Evolutionary conservation across 1,284 basidiomycete genomes (phyloP).

Genomic region (Lentinula novae-zelandiae): DNA sequence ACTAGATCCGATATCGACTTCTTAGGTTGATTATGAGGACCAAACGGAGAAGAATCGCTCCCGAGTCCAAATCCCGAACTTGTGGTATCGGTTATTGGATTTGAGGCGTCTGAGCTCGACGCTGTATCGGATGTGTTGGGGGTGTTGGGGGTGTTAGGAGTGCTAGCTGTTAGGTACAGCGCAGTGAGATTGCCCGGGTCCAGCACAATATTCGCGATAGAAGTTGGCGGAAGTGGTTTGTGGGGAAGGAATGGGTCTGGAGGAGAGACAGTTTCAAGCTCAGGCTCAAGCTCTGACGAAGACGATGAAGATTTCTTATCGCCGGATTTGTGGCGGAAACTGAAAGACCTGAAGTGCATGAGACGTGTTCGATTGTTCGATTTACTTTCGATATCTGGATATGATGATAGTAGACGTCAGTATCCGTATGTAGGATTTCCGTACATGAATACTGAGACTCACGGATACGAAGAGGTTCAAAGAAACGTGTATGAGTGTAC

Average conservation of each 20-base stretch:
- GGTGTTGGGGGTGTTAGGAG: neutral
- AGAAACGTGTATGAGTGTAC: too few species aligned
- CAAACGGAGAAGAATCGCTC: neutral
- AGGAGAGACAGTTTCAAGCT: neutral
- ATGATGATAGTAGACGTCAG: too few species aligned
- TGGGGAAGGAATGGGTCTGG: neutral
- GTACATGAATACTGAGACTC: neutral
- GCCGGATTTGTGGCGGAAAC: neutral
- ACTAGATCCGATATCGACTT: constrained; percentile 5
- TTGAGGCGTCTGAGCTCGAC: neutral
- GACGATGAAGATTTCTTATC: neutral
- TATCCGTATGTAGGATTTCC: too few species aligned
- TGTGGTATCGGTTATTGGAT: neutral
- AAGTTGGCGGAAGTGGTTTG: neutral
- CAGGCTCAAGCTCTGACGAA: neutral
- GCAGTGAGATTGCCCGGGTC: constrained; percentile 2
- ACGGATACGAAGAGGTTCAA: neutral
- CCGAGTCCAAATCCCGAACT: neutral
- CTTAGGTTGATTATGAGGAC: neutral
- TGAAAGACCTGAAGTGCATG: constrained; percentile 1
- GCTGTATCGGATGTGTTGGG: neutral
- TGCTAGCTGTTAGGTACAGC: neutral
- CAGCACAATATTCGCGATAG: constrained; percentile 4
- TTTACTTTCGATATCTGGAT: too few species aligned
- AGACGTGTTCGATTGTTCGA: too few species aligned